Evolutionary conservation across 2,329 filamentous ascomycete species (phyloP), one percentile per base, ranked within the genome.

Genomic region (Pyrenochaeta sp.): DNA sequence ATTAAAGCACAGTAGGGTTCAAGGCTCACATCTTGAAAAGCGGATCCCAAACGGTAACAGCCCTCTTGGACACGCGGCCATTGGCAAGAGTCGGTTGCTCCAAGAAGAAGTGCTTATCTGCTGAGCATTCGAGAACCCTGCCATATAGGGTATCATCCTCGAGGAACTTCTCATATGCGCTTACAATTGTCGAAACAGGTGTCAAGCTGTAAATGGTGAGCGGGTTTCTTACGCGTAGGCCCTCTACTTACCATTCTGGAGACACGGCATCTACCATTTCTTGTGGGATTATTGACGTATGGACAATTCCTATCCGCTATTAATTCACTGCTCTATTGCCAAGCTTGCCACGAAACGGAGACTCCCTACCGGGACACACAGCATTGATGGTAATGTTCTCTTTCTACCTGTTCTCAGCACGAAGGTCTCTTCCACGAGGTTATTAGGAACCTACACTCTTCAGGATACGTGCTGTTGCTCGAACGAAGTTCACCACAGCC

Each of bases 321-420:
- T 19, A 47, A 8, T 15, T 13, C 34, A 24, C 7, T 44, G 36
- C 22, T 15, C 36, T 15, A 39, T 2, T 8, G 6, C 19, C 3
- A 9, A n/a, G 10, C 15, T 36, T 22, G 2, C 13, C 27, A 19
- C 15, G 12, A 36, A 24, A 22, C 6, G n/a, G 24, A 24, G 27
- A 13, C 24, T 34, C 24, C 52, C 44, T 34, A 59, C 59, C 59
- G 0, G 84, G 83, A 46, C 82, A 76, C 3, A 85, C 77, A n/a
- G 73, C 73, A 64, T 84, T 84, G 64, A 85, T 79, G 19, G 73
- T 65, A 40, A 84, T 83, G 45, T 81, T 79, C 42, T 85, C 82
- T 62, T 84, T 83, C 67, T 72, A 52, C 6, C 10, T 5, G 2
- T 46, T 13, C 39, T 67, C 34, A 67, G 54, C 30, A 22, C 25